Evolutionary conservation across 108 stramenopile species (phyloP).

Genomic region (Cyclotella cryptica): DNA sequence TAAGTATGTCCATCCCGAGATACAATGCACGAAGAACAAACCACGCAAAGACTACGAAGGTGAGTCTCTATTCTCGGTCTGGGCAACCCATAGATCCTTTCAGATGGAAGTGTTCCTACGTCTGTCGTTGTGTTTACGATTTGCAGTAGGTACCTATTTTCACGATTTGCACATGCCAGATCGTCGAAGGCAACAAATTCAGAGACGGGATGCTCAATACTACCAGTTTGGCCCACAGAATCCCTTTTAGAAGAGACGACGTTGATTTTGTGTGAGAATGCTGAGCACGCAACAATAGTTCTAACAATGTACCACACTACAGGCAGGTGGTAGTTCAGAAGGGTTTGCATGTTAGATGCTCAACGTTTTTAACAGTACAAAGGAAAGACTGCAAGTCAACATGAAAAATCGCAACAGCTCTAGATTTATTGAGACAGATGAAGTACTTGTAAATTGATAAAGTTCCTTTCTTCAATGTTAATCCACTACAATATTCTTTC

Average conservation of each 20-base stretch:
- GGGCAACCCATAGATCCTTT: slow-evolving; percentile 23
- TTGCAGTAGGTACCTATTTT: slow-evolving; percentile 27
- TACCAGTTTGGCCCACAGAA: neutral
- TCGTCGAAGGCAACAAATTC: slow-evolving; percentile 24
- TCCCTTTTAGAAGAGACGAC: neutral
- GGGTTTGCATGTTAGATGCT: no score
- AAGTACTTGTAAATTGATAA: no score
- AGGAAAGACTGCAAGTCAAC: no score
- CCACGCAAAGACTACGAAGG: slow-evolving; percentile 14
- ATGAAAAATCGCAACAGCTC: no score
- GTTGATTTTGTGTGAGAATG: neutral
- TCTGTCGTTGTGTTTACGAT: slow-evolving; percentile 25
- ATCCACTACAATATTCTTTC: neutral
- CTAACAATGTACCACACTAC: no score
- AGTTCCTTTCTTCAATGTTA: neutral
- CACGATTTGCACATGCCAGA: slow-evolving; percentile 22
- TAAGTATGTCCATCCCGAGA: slow-evolving; percentile 14
- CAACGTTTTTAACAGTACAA: no score
- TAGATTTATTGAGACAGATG: no score
- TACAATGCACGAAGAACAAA: slow-evolving; percentile 14
- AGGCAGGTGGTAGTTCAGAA: no score
- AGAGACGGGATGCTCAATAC: slow-evolving; percentile 8
- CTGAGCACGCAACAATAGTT: no score
- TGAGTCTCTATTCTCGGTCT: slow-evolving; percentile 27
- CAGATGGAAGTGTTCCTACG: slow-evolving; percentile 27